Conservation (phyloP, 371 early-diverging fungal species). For the Mucor sp. region DNA sequence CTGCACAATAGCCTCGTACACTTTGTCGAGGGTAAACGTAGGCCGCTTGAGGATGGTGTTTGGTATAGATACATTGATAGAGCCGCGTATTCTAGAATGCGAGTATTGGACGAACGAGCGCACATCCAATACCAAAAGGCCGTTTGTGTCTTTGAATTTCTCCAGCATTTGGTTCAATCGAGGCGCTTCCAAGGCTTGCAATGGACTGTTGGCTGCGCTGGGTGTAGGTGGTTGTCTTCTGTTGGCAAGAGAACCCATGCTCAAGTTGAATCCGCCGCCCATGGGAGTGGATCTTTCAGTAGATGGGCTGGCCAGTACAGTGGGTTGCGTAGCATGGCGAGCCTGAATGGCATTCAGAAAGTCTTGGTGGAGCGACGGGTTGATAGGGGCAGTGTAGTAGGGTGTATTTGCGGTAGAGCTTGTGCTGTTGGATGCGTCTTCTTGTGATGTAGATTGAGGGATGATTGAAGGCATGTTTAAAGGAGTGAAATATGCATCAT, state of each 20-base stretch:
- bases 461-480: constrained; percentile 32
- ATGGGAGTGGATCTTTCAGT: not conserved
- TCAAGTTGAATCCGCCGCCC: constrained; percentile 11
- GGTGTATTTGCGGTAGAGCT: constrained; percentile 35
- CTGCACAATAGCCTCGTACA: constrained; percentile 54
- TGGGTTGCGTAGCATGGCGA: constrained; percentile 44
- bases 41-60: constrained; percentile 60
- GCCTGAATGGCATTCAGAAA: constrained; percentile 52
- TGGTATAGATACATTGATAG: constrained; percentile 62
- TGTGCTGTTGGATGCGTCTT: constrained; percentile 5
- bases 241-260: constrained; percentile 21
- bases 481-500: constrained; percentile 50
- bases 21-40: constrained; percentile 60
- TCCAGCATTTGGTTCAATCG: constrained; percentile 8
- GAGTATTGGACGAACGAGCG: constrained; percentile 57
- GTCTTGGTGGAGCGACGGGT: constrained; percentile 46
- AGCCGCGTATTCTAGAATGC: constrained; percentile 40
- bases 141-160: not conserved
- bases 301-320: constrained; percentile 20
- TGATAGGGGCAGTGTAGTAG: constrained; percentile 53
- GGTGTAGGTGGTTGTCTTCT: constrained; percentile 21
- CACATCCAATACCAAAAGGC: constrained; percentile 50
- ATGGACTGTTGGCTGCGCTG: not conserved
- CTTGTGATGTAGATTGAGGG: not conserved
- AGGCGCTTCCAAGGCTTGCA: constrained; percentile 7